phyloP scores from a whole-genome alignment of 2,329 filamentous ascomycete genomes.

The Xylaria sp. region DNA sequence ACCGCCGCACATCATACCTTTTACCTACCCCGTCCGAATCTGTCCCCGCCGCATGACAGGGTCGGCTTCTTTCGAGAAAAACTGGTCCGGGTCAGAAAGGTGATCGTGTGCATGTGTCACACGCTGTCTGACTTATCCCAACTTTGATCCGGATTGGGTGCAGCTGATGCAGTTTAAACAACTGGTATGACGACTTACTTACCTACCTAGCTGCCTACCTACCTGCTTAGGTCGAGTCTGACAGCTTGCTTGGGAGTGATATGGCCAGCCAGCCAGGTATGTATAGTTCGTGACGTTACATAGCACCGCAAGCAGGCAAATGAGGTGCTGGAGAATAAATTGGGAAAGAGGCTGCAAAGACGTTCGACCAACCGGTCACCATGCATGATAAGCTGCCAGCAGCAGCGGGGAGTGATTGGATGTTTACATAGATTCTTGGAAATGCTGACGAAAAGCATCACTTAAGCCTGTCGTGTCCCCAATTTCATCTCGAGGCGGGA shows the following conservation, averaged over 20 bases:
- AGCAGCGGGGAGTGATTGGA: constrained; percentile 15
- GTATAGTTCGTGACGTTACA: constrained; percentile 45
- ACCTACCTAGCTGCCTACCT: constrained; percentile 29
- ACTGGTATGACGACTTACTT: constrained; percentile 37
- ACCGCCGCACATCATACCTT: constrained; percentile 25
- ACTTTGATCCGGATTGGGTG: constrained; percentile 37
- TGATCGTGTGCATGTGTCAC: constrained; percentile 36
- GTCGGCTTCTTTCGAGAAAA: constrained; percentile 18
- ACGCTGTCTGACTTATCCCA: constrained; percentile 25
- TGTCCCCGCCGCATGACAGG: constrained; percentile 24
- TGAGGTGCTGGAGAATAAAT: constrained; percentile 16
- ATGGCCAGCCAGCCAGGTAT: constrained; percentile 14
- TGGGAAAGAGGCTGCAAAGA: constrained; percentile 13
- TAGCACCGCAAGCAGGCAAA: constrained; percentile 31
- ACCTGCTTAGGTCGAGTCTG: constrained; percentile 37
- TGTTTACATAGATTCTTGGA: constrained; percentile 20
- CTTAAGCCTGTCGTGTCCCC: constrained; percentile 16
- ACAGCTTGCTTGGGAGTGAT: constrained; percentile 18
- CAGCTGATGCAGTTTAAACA: constrained; percentile 45
- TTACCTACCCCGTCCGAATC: constrained; percentile 25
- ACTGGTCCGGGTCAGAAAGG: constrained; percentile 23
- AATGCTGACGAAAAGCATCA: constrained; percentile 19
- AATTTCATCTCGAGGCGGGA: constrained; percentile 27
- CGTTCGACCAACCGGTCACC: constrained; percentile 7
- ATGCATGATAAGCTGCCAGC: constrained; percentile 20